These are phyloP conservation scores for Ricinus communis DNA, from an alignment of 345 rosid species.

Conservation along the genomic window DNA sequence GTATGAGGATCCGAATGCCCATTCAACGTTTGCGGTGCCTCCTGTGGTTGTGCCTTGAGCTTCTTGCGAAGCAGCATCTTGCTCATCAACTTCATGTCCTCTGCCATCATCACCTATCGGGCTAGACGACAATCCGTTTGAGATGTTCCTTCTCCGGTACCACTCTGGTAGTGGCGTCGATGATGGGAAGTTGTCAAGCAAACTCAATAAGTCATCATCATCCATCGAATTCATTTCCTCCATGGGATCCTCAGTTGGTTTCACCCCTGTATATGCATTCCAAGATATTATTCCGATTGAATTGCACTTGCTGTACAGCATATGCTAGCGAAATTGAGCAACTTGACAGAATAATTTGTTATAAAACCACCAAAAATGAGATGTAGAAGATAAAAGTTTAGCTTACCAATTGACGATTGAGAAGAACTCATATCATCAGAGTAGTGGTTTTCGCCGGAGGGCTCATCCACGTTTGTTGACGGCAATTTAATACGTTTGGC, in stretches of 20 bases:
- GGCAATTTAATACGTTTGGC: slow-evolving; percentile 16
- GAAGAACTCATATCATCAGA: slow-evolving; percentile 38
- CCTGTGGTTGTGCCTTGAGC: slow-evolving; percentile 7
- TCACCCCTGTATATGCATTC: slow-evolving; percentile 23
- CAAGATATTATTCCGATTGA: too few relatives aligned
- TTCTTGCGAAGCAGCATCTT: slow-evolving; percentile 19
- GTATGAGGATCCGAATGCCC: slow-evolving; percentile 35
- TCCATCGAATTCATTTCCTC: slow-evolving; percentile 51
- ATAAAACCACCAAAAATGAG: too few relatives aligned
- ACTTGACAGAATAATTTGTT: too few relatives aligned
- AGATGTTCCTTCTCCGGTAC: slow-evolving; percentile 36
- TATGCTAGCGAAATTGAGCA: too few relatives aligned
- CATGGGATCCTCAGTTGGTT: slow-evolving; percentile 32
- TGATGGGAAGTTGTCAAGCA: slow-evolving; percentile 65
- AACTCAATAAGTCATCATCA: slow-evolving; percentile 63
- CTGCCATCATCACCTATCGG: slow-evolving; percentile 20
- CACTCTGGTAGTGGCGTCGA: slow-evolving; percentile 65
- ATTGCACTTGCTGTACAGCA: too few relatives aligned
- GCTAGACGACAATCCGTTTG: slow-evolving; percentile 23
- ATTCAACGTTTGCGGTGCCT: slow-evolving; percentile 29
- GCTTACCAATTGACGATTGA: slow-evolving; percentile 53
- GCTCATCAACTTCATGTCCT: slow-evolving; percentile 11
- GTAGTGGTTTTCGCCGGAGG: slow-evolving; percentile 29
- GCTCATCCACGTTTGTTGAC: slow-evolving; percentile 11
- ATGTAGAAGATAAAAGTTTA: not conserved